These are phyloP conservation scores for Thielaviopsis ethacetica DNA, from an alignment of 2,329 filamentous ascomycete species.

Conservation along the genomic window DNA sequence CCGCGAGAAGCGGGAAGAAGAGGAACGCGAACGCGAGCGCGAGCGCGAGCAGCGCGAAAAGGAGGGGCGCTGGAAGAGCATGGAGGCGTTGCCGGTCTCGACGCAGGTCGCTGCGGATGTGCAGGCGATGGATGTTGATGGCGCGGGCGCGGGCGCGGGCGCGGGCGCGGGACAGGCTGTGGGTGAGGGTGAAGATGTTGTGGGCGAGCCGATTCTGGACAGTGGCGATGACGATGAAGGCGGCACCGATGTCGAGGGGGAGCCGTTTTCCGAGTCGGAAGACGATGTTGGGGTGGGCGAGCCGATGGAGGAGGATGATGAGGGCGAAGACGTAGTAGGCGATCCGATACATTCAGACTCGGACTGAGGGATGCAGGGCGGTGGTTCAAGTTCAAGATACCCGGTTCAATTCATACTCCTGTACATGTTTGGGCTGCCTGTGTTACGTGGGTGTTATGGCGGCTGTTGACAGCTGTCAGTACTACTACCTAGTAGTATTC, in stretches of 20 bases:
- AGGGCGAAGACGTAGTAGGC: conserved; percentile 34
- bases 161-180: too few species aligned
- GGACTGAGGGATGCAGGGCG: background rate
- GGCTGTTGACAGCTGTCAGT: background rate
- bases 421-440: background rate
- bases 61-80: conserved; percentile 34
- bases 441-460: too few species aligned
- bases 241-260: conserved; percentile 16
- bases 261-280: conserved; percentile 23
- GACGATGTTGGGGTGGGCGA: conserved; percentile 35
- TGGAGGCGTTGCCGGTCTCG: conserved; percentile 22
- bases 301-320: conserved; percentile 16
- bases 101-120: conserved; percentile 6
- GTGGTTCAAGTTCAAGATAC: background rate
- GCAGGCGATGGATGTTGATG: conserved; percentile 5
- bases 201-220: conserved; percentile 30
- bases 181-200: conserved; percentile 32
- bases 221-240: conserved; percentile 25
- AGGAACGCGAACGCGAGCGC: conserved; percentile 14
- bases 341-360: conserved; percentile 16
- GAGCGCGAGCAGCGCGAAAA: conserved; percentile 18
- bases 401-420: background rate
- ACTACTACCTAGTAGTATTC: too few species aligned
- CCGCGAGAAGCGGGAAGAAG: conserved; percentile 23
- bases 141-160: conserved; percentile 10